These are phyloP conservation scores for Suillus fuscotomentosus DNA, from an alignment of 768 basidiomycete genomes.

Conservation along the genomic window DNA sequence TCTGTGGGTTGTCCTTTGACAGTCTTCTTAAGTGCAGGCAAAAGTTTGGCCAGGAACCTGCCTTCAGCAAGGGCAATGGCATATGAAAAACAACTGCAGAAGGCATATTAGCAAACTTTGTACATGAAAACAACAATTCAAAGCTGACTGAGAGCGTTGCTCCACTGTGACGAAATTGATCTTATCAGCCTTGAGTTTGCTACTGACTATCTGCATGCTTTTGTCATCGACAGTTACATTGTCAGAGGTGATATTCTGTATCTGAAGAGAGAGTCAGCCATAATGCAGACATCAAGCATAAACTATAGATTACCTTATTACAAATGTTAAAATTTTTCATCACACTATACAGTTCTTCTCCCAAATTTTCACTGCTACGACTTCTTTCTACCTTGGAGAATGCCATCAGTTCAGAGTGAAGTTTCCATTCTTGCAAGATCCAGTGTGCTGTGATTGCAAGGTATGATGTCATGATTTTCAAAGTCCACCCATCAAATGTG, in stretches of 20 bases:
- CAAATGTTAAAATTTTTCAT: neutral
- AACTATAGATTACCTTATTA: neutral
- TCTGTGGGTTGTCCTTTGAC: too few species aligned
- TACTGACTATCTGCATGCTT: neutral
- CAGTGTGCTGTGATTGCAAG: neutral
- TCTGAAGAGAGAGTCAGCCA: neutral
- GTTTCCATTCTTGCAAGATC: neutral
- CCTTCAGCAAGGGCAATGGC: neutral
- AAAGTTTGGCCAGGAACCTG: neutral
- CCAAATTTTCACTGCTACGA: neutral
- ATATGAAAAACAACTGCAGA: neutral
- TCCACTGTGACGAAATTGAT: neutral
- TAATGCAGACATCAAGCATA: neutral
- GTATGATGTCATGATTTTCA: neutral
- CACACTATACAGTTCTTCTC: neutral
- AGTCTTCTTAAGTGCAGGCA: neutral
- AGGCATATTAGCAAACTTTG: neutral
- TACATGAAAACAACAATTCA: neutral
- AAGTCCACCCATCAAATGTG: neutral
- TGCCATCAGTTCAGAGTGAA: neutral
- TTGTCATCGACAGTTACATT: neutral
- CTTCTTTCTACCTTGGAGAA: neutral
- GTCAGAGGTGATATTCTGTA: neutral
- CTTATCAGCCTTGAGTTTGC: neutral
- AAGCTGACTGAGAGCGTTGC: neutral